Evolutionary conservation across 176 grass and related monocot genomes (phyloP).

Genomic region (Musa beccarii): DNA sequence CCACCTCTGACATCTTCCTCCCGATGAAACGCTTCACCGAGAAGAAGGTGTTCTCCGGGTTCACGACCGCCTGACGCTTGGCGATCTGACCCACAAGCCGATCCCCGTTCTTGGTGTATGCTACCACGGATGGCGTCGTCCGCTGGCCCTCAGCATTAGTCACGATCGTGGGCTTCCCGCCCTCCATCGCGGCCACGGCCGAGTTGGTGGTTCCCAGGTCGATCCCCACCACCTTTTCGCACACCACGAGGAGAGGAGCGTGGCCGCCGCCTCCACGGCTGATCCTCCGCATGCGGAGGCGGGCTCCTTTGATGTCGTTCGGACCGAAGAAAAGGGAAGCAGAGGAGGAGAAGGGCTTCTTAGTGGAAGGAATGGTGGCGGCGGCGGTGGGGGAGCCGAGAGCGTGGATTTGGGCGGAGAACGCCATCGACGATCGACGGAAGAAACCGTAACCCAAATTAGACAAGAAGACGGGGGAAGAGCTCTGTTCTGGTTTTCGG

Average conservation of each 20-base stretch:
- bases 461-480: neutral
- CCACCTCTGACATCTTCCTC: slow-evolving; percentile 66
- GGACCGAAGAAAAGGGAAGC: slow-evolving; percentile 24
- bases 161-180: slow-evolving; percentile 74
- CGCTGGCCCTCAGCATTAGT: slow-evolving; percentile 75
- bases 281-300: slow-evolving; percentile 23
- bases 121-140: slow-evolving; percentile 75
- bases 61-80: slow-evolving; percentile 75
- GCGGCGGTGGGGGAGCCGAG: slow-evolving; percentile 16
- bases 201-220: slow-evolving; percentile 85
- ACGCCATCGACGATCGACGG: neutral
- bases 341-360: slow-evolving; percentile 18
- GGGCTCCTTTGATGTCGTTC: slow-evolving; percentile 1
- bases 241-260: slow-evolving; percentile 42
- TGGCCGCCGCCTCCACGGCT: slow-evolving; percentile 26
- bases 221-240: slow-evolving; percentile 70
- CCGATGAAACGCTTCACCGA: slow-evolving; percentile 75
- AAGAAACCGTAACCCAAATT: neutral
- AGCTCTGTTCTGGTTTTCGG: too few species aligned
- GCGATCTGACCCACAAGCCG: slow-evolving; percentile 71
- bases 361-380: slow-evolving; percentile 31
- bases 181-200: slow-evolving; percentile 68
- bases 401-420: neutral
- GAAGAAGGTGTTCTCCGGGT: slow-evolving; percentile 79
- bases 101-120: slow-evolving; percentile 64